phyloP scores from a whole-genome alignment of 2,329 filamentous ascomycete genomes.

The Scopulariopsis brevicaulis region DNA sequence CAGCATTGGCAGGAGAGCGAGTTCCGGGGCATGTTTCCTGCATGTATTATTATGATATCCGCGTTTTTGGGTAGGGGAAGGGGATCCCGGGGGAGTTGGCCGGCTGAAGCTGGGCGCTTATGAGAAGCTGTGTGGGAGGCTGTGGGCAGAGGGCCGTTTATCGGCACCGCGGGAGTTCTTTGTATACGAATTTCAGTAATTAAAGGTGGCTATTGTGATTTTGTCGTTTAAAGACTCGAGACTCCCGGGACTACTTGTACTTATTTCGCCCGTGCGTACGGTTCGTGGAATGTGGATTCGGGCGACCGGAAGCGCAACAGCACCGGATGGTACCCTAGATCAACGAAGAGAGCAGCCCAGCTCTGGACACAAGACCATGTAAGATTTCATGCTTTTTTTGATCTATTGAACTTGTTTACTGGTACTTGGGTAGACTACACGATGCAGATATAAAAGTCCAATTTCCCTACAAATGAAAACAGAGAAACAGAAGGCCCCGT shows the following conservation, averaged over 20 bases:
- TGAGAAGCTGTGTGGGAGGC: not conserved
- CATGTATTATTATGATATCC: constrained; percentile 5
- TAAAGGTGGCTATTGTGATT: not conserved
- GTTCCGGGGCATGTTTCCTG: not conserved
- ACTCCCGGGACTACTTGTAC: not conserved
- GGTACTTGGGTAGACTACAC: not conserved
- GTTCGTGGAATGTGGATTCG: not conserved
- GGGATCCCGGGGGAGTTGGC: not conserved
- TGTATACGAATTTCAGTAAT: not conserved
- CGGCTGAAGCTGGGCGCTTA: not conserved
- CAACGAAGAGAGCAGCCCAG: not conserved
- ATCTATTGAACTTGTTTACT: not conserved
- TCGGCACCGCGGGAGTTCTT: not conserved
- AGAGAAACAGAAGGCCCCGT: not conserved
- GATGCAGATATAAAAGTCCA: not conserved
- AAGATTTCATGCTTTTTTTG: too few relatives aligned
- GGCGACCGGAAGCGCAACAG: not conserved
- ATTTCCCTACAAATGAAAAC: not conserved
- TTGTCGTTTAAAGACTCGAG: not conserved
- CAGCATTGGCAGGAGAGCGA: not conserved
- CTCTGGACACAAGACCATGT: too few relatives aligned
- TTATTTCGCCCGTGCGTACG: not conserved
- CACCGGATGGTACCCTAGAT: not conserved
- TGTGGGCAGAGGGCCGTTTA: not conserved
- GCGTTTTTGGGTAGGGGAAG: not conserved